Evolutionary conservation across 768 basidiomycete species (phyloP).

Genomic region (Boletus patriciae): DNA sequence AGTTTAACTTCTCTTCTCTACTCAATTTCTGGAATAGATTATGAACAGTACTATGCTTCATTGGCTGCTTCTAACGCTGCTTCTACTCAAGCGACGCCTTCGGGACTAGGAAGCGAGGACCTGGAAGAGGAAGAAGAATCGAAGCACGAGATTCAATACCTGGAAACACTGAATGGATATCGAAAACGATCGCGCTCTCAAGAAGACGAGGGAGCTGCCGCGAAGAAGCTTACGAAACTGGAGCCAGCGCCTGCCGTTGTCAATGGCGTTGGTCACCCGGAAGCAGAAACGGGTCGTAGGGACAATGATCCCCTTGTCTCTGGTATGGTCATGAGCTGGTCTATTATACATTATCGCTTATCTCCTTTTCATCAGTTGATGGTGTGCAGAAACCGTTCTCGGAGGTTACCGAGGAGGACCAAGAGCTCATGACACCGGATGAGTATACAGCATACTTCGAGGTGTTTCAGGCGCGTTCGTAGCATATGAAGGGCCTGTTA

Average conservation of each 20-base stretch:
- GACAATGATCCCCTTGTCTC: slow-evolving; percentile 65
- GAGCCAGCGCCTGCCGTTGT: slow-evolving; percentile 32
- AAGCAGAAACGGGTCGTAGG: slow-evolving; percentile 1
- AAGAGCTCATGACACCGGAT: slow-evolving; percentile 90
- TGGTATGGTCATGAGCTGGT: slow-evolving; percentile 44
- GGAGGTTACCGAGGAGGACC: slow-evolving; percentile 87
- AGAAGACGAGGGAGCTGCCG: slow-evolving; percentile 50
- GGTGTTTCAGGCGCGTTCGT: slow-evolving; percentile 52
- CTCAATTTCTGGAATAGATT: slow-evolving; percentile 46
- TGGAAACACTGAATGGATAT: slow-evolving; percentile 70
- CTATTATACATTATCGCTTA: not conserved
- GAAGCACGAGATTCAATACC: slow-evolving; percentile 64
- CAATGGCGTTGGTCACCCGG: slow-evolving; percentile 7
- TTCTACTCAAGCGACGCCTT: slow-evolving; percentile 62
- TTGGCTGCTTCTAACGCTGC: slow-evolving; percentile 62
- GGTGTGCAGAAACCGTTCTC: slow-evolving; percentile 73
- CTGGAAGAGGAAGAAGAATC: slow-evolving; percentile 70
- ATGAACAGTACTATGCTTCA: slow-evolving; percentile 81
- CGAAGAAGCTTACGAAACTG: slow-evolving; percentile 45
- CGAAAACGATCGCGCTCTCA: slow-evolving; percentile 70
- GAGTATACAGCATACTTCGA: slow-evolving; percentile 86
- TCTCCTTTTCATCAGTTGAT: slow-evolving; percentile 52
- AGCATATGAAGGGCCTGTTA: not conserved
- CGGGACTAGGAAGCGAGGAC: slow-evolving; percentile 53
- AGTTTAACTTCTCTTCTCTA: not conserved